Evolutionary conservation across 2,329 filamentous ascomycete genomes (phyloP).

Genomic region (Fusarium caatingaense): DNA sequence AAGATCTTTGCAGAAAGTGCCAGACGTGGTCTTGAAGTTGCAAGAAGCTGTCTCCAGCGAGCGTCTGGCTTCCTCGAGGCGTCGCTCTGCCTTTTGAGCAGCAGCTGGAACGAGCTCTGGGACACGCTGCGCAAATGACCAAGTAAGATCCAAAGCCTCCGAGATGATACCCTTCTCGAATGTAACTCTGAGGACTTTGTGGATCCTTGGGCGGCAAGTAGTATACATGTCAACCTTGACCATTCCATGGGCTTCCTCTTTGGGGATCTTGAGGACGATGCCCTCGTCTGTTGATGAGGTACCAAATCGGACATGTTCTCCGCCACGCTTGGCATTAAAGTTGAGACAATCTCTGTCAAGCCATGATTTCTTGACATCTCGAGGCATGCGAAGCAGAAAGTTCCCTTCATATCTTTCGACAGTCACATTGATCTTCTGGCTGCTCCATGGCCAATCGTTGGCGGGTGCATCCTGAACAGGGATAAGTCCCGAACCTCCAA

Average conservation of each 20-base stretch:
- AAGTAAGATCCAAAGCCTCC: conserved; percentile 58
- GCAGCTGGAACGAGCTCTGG: conserved; percentile 55
- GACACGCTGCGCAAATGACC: conserved; percentile 57
- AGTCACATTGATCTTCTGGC: conserved; percentile 49
- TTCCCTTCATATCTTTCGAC: conserved; percentile 57
- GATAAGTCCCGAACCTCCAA: conserved; percentile 45
- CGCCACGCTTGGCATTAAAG: conserved; percentile 64
- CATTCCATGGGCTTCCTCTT: conserved; percentile 66
- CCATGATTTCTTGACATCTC: conserved; percentile 63
- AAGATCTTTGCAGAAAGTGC: conserved; percentile 44
- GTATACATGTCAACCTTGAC: conserved; percentile 69
- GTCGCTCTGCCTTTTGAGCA: conserved; percentile 54
- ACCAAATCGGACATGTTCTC: conserved; percentile 60
- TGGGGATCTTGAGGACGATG: conserved; percentile 63
- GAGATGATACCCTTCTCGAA: conserved; percentile 64
- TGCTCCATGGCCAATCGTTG: conserved; percentile 52
- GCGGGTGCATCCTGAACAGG: conserved; percentile 46
- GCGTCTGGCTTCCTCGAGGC: conserved; percentile 51
- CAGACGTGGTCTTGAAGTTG: conserved; percentile 46
- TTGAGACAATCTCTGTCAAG: conserved; percentile 67
- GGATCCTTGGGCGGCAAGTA: conserved; percentile 68
- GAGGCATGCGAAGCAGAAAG: conserved; percentile 66
- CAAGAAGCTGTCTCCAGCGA: conserved; percentile 49
- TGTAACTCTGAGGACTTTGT: conserved; percentile 70
- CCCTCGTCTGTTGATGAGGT: conserved; percentile 62